These are phyloP conservation scores for Aspergillus asperescens DNA, from an alignment of 495 filamentous ascomycete genomes.

Conservation along the genomic window DNA sequence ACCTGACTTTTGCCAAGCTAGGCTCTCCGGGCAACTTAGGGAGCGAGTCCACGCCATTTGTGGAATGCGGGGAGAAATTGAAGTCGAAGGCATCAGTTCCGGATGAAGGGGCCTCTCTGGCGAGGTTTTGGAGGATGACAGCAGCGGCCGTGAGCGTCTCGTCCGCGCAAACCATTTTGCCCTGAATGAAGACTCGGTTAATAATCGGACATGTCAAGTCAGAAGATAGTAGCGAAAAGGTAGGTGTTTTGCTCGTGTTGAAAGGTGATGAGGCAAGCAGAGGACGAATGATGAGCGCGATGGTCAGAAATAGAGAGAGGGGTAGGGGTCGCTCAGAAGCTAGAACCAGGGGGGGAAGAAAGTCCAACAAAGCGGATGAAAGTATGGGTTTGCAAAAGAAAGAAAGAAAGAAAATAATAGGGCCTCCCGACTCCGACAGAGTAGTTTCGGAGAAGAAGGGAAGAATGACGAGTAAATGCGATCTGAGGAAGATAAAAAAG, in stretches of 20 bases:
- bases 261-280: neutral
- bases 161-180: conserved; percentile 55
- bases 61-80: conserved; percentile 24
- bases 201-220: conserved; percentile 23
- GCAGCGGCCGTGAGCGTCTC: conserved; percentile 58
- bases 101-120: conserved; percentile 40
- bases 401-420: neutral
- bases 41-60: conserved; percentile 37
- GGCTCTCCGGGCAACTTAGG: conserved; percentile 60
- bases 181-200: conserved; percentile 27
- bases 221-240: conserved; percentile 4
- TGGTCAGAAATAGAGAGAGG: conserved; percentile 4
- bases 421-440: neutral
- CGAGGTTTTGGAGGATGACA: conserved; percentile 58
- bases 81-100: conserved; percentile 41
- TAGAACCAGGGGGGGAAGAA: conserved; percentile 4
- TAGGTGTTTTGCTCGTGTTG: conserved; percentile 3
- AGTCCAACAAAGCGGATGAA: conserved; percentile 8
- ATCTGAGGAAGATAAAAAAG: conserved; percentile 5
- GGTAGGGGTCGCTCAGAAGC: neutral
- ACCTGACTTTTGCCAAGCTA: conserved; percentile 56
- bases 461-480: conserved; percentile 6
- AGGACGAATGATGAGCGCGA: conserved; percentile 5
- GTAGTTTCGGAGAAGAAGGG: conserved; percentile 1
- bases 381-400: conserved; percentile 4